Base-by-base conservation (phyloP, 2,329 filamentous ascomycete species). In the Tolypocladium pustulatum region DNA sequence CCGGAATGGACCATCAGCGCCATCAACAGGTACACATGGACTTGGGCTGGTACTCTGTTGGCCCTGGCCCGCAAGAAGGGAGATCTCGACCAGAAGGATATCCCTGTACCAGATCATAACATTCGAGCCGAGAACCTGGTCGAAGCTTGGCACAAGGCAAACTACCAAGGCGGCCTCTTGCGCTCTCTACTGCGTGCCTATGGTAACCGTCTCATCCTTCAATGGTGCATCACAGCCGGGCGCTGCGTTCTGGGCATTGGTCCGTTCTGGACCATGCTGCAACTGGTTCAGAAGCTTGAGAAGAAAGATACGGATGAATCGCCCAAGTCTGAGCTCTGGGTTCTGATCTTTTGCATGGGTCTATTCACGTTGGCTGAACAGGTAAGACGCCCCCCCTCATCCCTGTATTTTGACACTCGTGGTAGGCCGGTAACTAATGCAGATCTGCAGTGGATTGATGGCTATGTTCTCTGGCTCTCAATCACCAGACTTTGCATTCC, bases 241-340 rank as follows among this genome's bases (percentile, higher is more conserved):
- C 76, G 78, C 25, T 81, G 82, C 10, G 64, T 86, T 36, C 65
- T 88, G n/a, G 84, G 83, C 58, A 85, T 91, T 59, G 80, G 83
- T 0, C 89, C 89, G 0, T 89, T 90, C 66, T 83, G 86, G 69
- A 81, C 85, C 34, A 83, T 90, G 62, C 77, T 86, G 59, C 80
- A 82, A 54, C 80, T 93, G 15, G 78, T 93, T 25, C 77, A 77
- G 38, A 77, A 82, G 1, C 76, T 93, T 10, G 88, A 93, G 69
- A 69, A 68, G 17, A 77, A 81, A 15, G 70, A 73, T 5, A 66
- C 68, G 1, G 79, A 78, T 1, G 70, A 77, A 22, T 66, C 73
- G 22, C 73, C 82, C 12, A 75, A 78, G 2, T 66, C 78, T 0
- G 77, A 82, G 40, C 80, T 85, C 0, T 90, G 86, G 84, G 69